Evolutionary conservation across 2,329 filamentous ascomycete species (phyloP).

Genomic region (Thielaviopsis ethacetica): DNA sequence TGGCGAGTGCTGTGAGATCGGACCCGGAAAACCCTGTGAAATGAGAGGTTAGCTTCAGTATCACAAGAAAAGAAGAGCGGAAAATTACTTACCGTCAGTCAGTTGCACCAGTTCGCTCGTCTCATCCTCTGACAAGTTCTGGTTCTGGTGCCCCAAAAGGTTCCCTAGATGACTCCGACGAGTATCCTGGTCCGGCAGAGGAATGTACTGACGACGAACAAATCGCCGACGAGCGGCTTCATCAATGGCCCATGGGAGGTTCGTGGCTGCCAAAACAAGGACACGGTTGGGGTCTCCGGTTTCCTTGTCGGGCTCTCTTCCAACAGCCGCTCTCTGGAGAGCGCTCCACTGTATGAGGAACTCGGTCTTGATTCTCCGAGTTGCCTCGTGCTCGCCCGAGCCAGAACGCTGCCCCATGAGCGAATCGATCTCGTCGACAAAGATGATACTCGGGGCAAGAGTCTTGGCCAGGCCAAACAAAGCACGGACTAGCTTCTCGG

Average conservation of each 20-base stretch:
- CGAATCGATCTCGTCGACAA: constrained; percentile 96
- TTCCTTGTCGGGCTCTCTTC: constrained; percentile 37
- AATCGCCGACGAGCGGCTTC: constrained; percentile 85
- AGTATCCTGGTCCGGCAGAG: constrained; percentile 72
- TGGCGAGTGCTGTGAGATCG: constrained; percentile 89
- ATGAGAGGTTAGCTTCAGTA: background rate
- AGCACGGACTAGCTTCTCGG: constrained; percentile 87
- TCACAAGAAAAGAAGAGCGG: background rate
- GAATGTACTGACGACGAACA: constrained; percentile 88
- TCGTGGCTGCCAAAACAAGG: constrained; percentile 85
- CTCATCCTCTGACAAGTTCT: constrained; percentile 55
- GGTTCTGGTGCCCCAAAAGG: constrained; percentile 74
- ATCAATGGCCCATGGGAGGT: constrained; percentile 94
- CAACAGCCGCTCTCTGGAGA: constrained; percentile 78
- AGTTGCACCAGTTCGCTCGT: constrained; percentile 57
- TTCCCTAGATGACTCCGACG: constrained; percentile 63
- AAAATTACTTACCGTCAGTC: constrained; percentile 54
- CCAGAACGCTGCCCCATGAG: constrained; percentile 71
- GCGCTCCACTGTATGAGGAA: constrained; percentile 97
- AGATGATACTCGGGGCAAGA: constrained; percentile 88
- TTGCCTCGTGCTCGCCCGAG: constrained; percentile 80
- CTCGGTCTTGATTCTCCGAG: constrained; percentile 87
- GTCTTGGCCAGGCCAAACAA: constrained; percentile 80
- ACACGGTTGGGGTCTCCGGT: constrained; percentile 70
- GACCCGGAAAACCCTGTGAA: constrained; percentile 80